Evolutionary conservation across 176 grass and related monocot genomes (phyloP), one percentile per base, ranked within the genome.

Genomic region (Zoysia pacifica): DNA sequence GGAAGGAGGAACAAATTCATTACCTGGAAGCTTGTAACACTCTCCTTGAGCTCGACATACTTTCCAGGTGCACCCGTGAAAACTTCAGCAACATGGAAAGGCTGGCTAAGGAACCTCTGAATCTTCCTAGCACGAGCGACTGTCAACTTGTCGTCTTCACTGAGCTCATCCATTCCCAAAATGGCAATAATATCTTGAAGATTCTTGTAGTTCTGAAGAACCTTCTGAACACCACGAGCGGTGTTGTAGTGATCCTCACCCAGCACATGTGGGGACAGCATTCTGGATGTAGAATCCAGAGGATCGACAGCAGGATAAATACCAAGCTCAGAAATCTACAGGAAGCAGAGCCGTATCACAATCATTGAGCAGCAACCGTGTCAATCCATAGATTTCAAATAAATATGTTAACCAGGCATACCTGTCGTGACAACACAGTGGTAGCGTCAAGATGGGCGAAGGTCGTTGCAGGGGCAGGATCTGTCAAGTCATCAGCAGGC

Each of bases 131-230:
- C 94, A 80, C 94, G 94, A 53, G 91, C 91, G 12, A 97, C 91
- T 6, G 94, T 93, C 81, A 97, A 70, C 81, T 97, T 97, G 78
- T 97, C 94, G 40, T 97, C 94, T 73, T 97, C 94, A 83, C 94
- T 97, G 65, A 97, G 88, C 81, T 97, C 94, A n/a, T 97, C 94
- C 94, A 97, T 97, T 77, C 94, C 94, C 83, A 97, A 81, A 91
- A 97, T 97, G 71, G 94, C 94, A 93, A 97, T 97, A 82, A 97
- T 97, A 91, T 97, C 94, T 84, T 97, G 94, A 62, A 97, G 91
- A 83, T 97, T 97, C 91, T 97, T 97, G 81, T 97, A 97, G 43
- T 97, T 97, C 84, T 97, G 94, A 87, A 97, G 94, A 87, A 97
- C 94, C 89, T 97, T 97, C 91, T 97, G 94, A 67, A 97, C 94